Evolutionary conservation across 1,284 basidiomycete genomes (phyloP), one percentile per base, ranked within the genome.

Genomic region (Microstroma glucosiphilum): DNA sequence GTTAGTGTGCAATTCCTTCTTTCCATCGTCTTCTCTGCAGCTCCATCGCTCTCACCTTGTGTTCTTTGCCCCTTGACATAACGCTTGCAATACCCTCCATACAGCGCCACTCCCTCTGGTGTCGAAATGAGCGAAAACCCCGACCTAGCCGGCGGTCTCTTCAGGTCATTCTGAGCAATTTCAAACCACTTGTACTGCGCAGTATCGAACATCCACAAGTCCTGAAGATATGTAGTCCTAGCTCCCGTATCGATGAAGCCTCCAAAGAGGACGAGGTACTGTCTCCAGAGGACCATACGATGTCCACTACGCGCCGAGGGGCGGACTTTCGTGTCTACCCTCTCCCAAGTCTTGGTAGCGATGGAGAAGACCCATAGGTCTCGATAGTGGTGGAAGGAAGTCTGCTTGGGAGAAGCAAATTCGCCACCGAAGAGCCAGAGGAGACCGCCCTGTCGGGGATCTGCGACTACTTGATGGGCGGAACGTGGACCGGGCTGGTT

Each of bases 81-180:
- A 77, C 91, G 89, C 77, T 96, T 96, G 76, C 89, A 90, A 78
- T 96, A 96, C 0, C 92, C 92, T 17, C 91, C 92, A 71, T 93
- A 87, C 9, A 96, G 78, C 2, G 94, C 78, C 6, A 93, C 85
- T 0, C 92, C 92, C 9, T 96, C 91, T 0, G 87, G 75, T 1
- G 85, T 86, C 0, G 92, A 82, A 1, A 96, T 82, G 75, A 96
- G 90, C 0, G 91, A 93, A 78, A 93, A 94, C 0, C 91, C 91
- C 64, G 56, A 40, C n/a, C 65, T 25, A 9, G 48, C 42, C 0
- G n/a, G 8, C 2, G 46, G 53, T 9, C 43, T 59, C 25, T 58
- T 48, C 1, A 77, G 66, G 17, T 77, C 73, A 56, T 78, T 77
- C 56, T 78, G 76, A 69, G 89, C 88, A 55, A 92, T 83, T 66